Evolutionary conservation across 805 yeast genomes (phyloP).

Genomic region (Dipodascus geniculatus): DNA sequence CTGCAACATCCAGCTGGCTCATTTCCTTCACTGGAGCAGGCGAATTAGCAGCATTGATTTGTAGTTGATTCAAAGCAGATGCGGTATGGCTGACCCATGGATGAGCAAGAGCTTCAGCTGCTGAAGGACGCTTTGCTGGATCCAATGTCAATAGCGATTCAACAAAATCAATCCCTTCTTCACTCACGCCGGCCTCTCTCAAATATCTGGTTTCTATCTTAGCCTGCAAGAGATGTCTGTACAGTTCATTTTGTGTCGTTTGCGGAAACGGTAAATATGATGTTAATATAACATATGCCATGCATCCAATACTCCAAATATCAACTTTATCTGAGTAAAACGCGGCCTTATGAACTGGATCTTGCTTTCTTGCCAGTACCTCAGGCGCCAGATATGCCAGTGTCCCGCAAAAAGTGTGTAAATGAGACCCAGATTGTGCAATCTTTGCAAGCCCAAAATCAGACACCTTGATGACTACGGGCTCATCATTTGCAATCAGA

Average conservation of each 20-base stretch:
- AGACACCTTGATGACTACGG: conserved; percentile 82
- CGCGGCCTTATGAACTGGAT: conserved; percentile 19
- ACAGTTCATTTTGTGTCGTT: conserved; percentile 74
- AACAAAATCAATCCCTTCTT: conserved; percentile 62
- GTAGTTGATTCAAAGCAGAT: background rate
- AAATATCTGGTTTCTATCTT: conserved; percentile 45
- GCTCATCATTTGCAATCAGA: conserved; percentile 79
- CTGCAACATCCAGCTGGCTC: background rate
- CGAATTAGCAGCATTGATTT: background rate
- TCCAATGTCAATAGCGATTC: conserved; percentile 19
- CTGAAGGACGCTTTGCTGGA: conserved; percentile 2
- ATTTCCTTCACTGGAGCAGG: background rate
- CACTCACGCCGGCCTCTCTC: conserved; percentile 51
- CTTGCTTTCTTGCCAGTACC: conserved; percentile 38
- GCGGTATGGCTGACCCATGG: background rate
- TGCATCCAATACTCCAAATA: conserved; percentile 96
- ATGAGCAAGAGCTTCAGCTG: background rate
- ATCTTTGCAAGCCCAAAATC: conserved; percentile 95
- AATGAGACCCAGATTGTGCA: conserved; percentile 67
- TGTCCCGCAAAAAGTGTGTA: conserved; percentile 97
- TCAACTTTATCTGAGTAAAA: conserved; percentile 80
- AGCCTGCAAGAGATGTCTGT: conserved; percentile 64
- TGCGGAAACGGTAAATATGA: conserved; percentile 95
- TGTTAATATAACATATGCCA: conserved; percentile 82
- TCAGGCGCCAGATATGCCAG: conserved; percentile 97